phyloP scores from a whole-genome alignment of 2,329 filamentous ascomycete genomes.

The Mycosphaerella sp. region DNA sequence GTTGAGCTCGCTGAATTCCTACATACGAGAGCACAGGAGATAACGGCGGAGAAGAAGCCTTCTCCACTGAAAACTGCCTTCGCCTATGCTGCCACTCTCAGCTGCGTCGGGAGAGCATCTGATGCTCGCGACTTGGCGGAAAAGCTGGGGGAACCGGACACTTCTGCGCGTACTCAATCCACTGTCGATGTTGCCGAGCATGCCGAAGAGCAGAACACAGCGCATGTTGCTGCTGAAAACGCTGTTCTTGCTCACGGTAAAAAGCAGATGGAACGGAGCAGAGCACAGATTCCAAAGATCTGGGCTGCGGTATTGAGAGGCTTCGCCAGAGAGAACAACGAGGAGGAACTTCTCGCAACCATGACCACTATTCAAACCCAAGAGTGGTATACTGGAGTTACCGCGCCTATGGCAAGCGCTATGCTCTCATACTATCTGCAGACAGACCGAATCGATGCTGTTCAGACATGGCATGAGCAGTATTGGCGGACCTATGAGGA shows the following conservation, averaged over 20 bases:
- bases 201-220: neutral
- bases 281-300: neutral
- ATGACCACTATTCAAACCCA: constrained; percentile 46
- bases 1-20: neutral
- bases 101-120: neutral
- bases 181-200: neutral
- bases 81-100: neutral
- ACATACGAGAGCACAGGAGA: neutral
- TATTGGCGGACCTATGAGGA: neutral
- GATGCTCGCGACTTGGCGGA: neutral
- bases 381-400: neutral
- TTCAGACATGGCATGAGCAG: constrained; percentile 52
- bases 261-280: neutral
- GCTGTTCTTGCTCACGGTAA: neutral
- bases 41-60: neutral
- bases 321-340: constrained; percentile 54
- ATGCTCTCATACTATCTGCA: constrained; percentile 54
- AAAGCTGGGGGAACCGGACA: neutral
- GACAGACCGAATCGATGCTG: constrained; percentile 52
- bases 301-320: constrained; percentile 43
- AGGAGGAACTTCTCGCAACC: constrained; percentile 53
- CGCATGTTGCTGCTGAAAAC: neutral
- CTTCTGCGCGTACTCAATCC: neutral
- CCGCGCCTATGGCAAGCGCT: neutral
- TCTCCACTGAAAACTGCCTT: neutral